These are phyloP conservation scores for Podospora pseudocomata DNA, from an alignment of 495 filamentous ascomycete genomes.

Conservation along the genomic window DNA sequence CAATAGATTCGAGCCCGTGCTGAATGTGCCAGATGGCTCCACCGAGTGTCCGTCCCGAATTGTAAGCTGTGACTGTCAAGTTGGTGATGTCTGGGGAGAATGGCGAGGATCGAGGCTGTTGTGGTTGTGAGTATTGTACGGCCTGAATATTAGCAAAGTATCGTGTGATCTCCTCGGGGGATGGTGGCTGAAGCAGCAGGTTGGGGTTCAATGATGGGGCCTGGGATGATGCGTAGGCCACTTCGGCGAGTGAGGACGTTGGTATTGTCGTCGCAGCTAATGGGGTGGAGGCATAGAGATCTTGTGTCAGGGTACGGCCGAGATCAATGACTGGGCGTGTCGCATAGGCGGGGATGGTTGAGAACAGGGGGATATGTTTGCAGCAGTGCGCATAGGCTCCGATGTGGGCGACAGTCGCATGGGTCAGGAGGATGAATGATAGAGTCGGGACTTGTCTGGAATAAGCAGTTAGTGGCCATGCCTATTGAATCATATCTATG, in stretches of 20 bases:
- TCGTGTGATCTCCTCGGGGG: constrained; percentile 77
- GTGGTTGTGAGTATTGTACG: constrained; percentile 94
- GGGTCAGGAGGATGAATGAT: constrained; percentile 90
- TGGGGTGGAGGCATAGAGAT: constrained; percentile 87
- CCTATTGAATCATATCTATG: not conserved
- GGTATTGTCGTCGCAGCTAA: constrained; percentile 76
- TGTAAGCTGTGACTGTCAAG: constrained; percentile 95
- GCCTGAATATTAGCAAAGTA: constrained; percentile 93
- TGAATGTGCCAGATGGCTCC: constrained; percentile 99
- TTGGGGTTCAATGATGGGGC: constrained; percentile 42
- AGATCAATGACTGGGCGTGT: constrained; percentile 90
- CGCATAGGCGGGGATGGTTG: constrained; percentile 91
- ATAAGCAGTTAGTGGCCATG: constrained; percentile 13
- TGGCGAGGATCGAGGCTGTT: constrained; percentile 77
- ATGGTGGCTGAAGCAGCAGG: constrained; percentile 77
- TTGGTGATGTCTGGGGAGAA: constrained; percentile 85
- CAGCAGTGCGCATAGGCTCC: constrained; percentile 96
- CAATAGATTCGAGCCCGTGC: constrained; percentile 92
- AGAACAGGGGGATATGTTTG: constrained; percentile 90
- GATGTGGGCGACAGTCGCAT: constrained; percentile 84
- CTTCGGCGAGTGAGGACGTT: constrained; percentile 65
- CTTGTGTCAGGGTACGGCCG: constrained; percentile 84
- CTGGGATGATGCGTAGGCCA: constrained; percentile 55
- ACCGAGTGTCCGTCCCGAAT: constrained; percentile 90
- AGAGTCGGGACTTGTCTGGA: constrained; percentile 80